Evolutionary conservation across 257 asterid species (phyloP).

Genomic region (Fraxinus excelsior): DNA sequence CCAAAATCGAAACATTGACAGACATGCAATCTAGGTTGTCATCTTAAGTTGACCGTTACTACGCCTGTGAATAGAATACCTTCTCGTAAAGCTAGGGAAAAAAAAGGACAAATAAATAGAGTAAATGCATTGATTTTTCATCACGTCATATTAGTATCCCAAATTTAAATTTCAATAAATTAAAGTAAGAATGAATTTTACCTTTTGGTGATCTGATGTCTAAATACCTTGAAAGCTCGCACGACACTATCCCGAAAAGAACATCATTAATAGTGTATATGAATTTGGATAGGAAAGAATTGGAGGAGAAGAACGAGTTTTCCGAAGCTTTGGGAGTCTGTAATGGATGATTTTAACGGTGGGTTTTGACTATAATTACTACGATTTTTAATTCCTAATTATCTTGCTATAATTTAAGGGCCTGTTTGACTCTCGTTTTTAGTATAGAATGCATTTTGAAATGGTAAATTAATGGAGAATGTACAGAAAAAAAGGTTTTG

Average conservation of each 20-base stretch:
- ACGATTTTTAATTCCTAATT: no score
- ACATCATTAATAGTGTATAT: constrained; percentile 74
- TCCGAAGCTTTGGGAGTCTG: no score
- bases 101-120: neutral
- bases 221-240: constrained; percentile 69
- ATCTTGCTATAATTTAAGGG: no score
- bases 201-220: constrained; percentile 57
- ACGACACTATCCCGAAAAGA: constrained; percentile 65
- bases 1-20: neutral
- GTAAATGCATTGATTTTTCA: neutral
- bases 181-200: constrained; percentile 17
- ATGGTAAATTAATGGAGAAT: no score
- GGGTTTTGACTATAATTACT: no score
- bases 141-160: neutral
- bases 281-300: neutral
- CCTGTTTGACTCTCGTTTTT: no score
- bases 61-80: constrained; percentile 72
- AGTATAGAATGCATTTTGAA: no score
- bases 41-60: constrained; percentile 74
- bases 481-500: no score
- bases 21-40: constrained; percentile 68
- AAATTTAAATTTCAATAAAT: no score
- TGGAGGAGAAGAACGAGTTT: no score
- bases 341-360: no score
- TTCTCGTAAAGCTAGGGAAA: constrained; percentile 40